Evolutionary conservation across 768 basidiomycete species (phyloP), one percentile per base, ranked within the genome.

Genomic region (Heimioporus sp.): DNA sequence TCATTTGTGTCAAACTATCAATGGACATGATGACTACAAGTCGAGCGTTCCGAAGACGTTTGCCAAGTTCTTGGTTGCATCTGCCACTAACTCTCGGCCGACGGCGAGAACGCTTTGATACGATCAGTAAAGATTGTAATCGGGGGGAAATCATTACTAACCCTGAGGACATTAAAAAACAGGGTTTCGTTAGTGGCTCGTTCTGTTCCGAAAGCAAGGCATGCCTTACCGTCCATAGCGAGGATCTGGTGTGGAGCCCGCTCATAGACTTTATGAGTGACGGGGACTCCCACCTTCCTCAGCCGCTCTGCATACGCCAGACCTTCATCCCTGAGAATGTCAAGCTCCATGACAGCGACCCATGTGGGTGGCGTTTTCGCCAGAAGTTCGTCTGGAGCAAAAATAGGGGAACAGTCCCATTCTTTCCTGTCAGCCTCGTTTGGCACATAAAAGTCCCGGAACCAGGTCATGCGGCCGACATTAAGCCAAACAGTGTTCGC

Each of bases 321-420:
- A 0, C 86, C 88, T 60, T 91, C 89, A 40, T 82, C 82, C 36
- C 76, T 72, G 58, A 91, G 69, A 39, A 90, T 83, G 65, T 91
- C 89, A 13, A 83, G 66, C 62, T 87, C 89, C 32, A 76, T 78
- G 12, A 88, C 80, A 1, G 71, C 83, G 40, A 89, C 76, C 83
- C 84, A 87, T 12, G 85, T 78, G 21, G 72, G 74, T 2, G 86
- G 86, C 3, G 75, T 67, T 51, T 75, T 78, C 42, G 65, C 67
- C 52, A 88, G 66, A 31, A 80, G 59, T 41, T 80, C 79, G 9
- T 76, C 75, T 0, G 86, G 82, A 4, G 86, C 87, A 55, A 86
- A 84, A 19, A 84, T 72, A 1, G 88, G 87, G 6, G 87, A 89
- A 39, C 80, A 81, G 54, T 85, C 82, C 84, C 86, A 88, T 45